A percentile compares a stretch with the other conserved stretches of the same genome.
These are phyloP conservation scores for Leccinum longicurvipes DNA, from an alignment of 768 basidiomycete genomes.

Conservation along the genomic window DNA sequence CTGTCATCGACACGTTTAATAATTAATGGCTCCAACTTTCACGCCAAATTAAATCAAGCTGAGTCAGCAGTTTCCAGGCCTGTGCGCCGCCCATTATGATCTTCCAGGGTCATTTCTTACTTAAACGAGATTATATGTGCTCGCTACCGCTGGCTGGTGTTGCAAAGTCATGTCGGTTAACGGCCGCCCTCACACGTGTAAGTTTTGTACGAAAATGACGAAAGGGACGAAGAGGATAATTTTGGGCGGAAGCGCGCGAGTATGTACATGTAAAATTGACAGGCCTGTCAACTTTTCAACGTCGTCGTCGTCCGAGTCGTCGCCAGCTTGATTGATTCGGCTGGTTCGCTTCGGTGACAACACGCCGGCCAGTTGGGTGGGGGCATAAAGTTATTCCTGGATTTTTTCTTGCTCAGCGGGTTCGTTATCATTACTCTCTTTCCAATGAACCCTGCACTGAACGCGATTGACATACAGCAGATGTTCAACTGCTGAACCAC, in stretches of 20 bases:
- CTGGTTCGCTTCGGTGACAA: not conserved
- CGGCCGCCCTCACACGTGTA: constrained; percentile 3
- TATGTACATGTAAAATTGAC: too few relatives aligned
- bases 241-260: constrained; percentile 3
- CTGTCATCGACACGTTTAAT: constrained; percentile 7
- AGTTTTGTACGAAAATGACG: not conserved
- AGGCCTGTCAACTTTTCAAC: constrained; percentile 9
- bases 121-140: not conserved
- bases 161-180: not conserved
- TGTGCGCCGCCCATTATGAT: not conserved
- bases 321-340: not conserved
- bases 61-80: not conserved
- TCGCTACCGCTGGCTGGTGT: not conserved
- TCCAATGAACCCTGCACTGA: not conserved
- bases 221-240: not conserved
- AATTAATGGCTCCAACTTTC: not conserved
- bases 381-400: not conserved
- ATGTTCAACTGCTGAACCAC: constrained; percentile 18
- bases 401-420: not conserved
- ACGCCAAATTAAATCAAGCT: not conserved
- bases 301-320: constrained; percentile 1
- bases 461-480: constrained; percentile 2
- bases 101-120: not conserved
- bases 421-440: not conserved
- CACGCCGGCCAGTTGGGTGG: not conserved